Evolutionary conservation across 305 asterid genomes (phyloP), one percentile per base, ranked within the genome.

Genomic region (Ruellia speciosa): DNA sequence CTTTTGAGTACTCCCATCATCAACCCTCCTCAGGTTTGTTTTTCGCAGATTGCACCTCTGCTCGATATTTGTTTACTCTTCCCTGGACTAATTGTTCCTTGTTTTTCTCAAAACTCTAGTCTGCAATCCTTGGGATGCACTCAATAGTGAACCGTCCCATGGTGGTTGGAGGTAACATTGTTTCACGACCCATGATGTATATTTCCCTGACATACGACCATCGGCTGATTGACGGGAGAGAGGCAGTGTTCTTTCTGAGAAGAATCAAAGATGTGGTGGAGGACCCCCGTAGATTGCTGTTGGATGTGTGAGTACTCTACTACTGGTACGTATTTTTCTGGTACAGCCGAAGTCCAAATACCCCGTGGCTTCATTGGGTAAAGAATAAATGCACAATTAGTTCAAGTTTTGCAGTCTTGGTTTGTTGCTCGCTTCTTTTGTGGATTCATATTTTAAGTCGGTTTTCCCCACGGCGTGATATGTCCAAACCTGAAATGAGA

Each of bases 141-240:
- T 92, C 97, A 0, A 92, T 88, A 52, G 96, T 92, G 71, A 82
- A 60, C 72, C 94, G 97, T 16, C 99, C 99, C 11, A 88, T 92
- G 99, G 99, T 92, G 11, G 92, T 92, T 54, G 99, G 97, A 54
- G 95, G 90, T 24, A 75, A 74, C 77, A 74, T 92, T 49, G 89
- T 88, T 12, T 71, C 99, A 0, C 74, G 97, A 60, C 99, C 99
- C n/a, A 86, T 92, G 99, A 92, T 92, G 99, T 86, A 88, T 82
- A 81, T 84, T 49, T 97, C 99, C 14, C 73, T 92, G 78, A 88
- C 99, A 14, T 92, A 92, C 15, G 99, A 92, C 75, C 99, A 92
- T 54, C 73, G 99, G 78, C 89, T 92, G 74, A 92, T 92, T 53
- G 99, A 92, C 51, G 99, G 99, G 59, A 92, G 97, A 84, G 99